These are phyloP conservation scores for Phytophthora palmivora DNA, from an alignment of 352 stramenopile genomes.

Conservation along the genomic window DNA sequence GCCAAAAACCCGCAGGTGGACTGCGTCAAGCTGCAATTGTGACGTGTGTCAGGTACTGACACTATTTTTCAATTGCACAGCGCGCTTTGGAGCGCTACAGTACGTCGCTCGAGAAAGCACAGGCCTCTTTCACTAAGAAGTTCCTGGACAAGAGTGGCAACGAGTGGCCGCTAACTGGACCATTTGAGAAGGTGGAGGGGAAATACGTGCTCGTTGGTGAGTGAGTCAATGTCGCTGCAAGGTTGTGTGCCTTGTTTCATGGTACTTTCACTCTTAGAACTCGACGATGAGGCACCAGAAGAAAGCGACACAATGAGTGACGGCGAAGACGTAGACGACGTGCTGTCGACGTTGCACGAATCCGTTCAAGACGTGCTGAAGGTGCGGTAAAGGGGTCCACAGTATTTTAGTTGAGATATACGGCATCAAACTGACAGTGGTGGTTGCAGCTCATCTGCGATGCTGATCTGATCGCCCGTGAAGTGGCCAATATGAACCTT, in stretches of 20 bases:
- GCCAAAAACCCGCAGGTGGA: slow-evolving; percentile 67
- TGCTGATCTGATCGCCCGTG: slow-evolving; percentile 52
- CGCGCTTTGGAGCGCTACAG: slow-evolving; percentile 44
- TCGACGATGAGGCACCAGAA: slow-evolving; percentile 52
- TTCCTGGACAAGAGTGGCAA: slow-evolving; percentile 75
- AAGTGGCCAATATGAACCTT: slow-evolving; percentile 60
- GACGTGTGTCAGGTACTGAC: slow-evolving; percentile 8
- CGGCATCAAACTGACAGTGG: not conserved
- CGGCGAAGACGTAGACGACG: slow-evolving; percentile 41
- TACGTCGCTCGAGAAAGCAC: slow-evolving; percentile 57
- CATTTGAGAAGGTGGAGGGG: slow-evolving; percentile 52
- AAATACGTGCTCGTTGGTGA: slow-evolving; percentile 79
- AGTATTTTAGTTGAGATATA: not conserved
- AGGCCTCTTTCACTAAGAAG: slow-evolving; percentile 63
- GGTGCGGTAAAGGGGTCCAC: slow-evolving; percentile 11
- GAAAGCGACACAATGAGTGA: slow-evolving; percentile 43
- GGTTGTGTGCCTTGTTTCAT: not conserved
- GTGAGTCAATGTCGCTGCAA: not conserved
- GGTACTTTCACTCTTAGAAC: slow-evolving; percentile 20
- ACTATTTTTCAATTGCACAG: slow-evolving; percentile 8
- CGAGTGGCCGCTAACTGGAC: slow-evolving; percentile 55
- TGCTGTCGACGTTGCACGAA: slow-evolving; percentile 40
- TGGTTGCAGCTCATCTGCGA: slow-evolving; percentile 51
- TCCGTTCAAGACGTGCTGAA: slow-evolving; percentile 53
- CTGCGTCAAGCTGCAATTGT: not conserved